Evolutionary conservation across 2,329 filamentous ascomycete genomes (phyloP), one percentile per base, ranked within the genome.

Genomic region (Aschersonia sp.): DNA sequence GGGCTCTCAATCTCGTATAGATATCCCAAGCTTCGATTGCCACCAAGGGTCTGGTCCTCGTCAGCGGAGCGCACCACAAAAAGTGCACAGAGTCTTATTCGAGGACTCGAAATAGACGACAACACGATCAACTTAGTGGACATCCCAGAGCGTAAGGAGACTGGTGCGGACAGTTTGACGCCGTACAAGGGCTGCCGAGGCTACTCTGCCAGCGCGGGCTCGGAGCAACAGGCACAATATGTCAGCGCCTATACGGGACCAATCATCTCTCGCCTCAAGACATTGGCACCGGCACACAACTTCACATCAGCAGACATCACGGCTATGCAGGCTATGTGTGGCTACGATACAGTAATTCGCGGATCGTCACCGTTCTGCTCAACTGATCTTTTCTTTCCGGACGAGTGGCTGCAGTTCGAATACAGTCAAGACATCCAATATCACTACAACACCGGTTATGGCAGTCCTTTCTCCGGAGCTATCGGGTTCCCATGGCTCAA

Each of bases 401-500:
- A 78, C 52, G 78, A 82, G 51, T 82, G 78, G 79, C 73, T 83
- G n/a, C 67, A 67, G 2, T 83, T 79, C 63, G 79, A 83, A 60
- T 83, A 83, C 57, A 70, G 74, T 9, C 78, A 78, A 52, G 79
- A 83, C 52, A 63, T 83, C 52, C 71, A 73, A 55, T 83, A 82
- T 58, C 75, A 78, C 56, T 77, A 80, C 61, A 84, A 84, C 61
- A 66, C 72, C 1, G 82, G 82, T 20, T 84, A 84, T 52, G 80
- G 80, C 4, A 78, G 74, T 52, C 58, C 64, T 0, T 65, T 78
- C 2, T 71, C 77, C 1, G 78, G 77, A 0, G 68, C 69, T 20
- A 68, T 84, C 5, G 82, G 82, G 2, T 72, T 78, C 47, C 81
- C 81, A 0, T 85, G 82, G 82, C 57, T 84, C 5, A 82, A 82